Evolutionary conservation across 306 rosid species (phyloP).

Genomic region (Cercis canadensis): DNA sequence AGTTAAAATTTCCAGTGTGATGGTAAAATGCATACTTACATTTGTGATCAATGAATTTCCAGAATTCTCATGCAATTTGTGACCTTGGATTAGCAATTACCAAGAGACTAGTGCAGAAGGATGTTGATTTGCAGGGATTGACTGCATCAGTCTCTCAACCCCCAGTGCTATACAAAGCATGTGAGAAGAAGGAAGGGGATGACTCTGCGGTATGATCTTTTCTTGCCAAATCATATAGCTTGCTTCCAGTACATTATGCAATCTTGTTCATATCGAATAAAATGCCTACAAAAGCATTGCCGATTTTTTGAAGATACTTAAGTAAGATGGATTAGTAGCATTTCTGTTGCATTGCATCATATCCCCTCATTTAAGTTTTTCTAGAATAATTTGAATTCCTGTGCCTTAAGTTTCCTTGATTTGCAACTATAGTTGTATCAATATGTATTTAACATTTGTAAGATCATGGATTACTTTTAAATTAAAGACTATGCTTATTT

Average conservation of each 20-base stretch:
- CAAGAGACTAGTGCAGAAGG: slow-evolving; percentile 68
- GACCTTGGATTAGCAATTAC: slow-evolving; percentile 88
- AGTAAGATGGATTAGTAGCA: slow-evolving; percentile 21
- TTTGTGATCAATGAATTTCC: slow-evolving; percentile 46
- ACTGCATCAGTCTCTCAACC: slow-evolving; percentile 65
- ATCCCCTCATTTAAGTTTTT: slow-evolving; percentile 6
- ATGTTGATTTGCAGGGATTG: slow-evolving; percentile 62
- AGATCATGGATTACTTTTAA: slow-evolving; percentile 20
- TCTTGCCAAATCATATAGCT: slow-evolving; percentile 31
- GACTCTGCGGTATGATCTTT: slow-evolving; percentile 65
- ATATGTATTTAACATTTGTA: slow-evolving; percentile 3
- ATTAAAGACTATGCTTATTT: slow-evolving; percentile 29
- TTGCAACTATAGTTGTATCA: background rate
- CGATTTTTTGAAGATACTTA: slow-evolving; percentile 32
- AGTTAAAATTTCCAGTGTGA: slow-evolving; percentile 2
- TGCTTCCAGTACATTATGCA: slow-evolving; percentile 8
- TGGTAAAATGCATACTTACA: slow-evolving; percentile 38
- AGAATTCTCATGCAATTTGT: slow-evolving; percentile 90
- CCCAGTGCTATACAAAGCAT: slow-evolving; percentile 69
- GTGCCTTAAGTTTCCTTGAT: slow-evolving; percentile 16
- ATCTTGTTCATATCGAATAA: slow-evolving; percentile 20
- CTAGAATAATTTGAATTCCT: slow-evolving; percentile 23
- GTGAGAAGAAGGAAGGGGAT: slow-evolving; percentile 76
- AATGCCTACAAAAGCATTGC: slow-evolving; percentile 13
- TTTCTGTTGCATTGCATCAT: slow-evolving; percentile 17